Evolutionary conservation across 495 filamentous ascomycete genomes (phyloP), one percentile per base, ranked within the genome.

Genomic region (Penicillium subrubescens): DNA sequence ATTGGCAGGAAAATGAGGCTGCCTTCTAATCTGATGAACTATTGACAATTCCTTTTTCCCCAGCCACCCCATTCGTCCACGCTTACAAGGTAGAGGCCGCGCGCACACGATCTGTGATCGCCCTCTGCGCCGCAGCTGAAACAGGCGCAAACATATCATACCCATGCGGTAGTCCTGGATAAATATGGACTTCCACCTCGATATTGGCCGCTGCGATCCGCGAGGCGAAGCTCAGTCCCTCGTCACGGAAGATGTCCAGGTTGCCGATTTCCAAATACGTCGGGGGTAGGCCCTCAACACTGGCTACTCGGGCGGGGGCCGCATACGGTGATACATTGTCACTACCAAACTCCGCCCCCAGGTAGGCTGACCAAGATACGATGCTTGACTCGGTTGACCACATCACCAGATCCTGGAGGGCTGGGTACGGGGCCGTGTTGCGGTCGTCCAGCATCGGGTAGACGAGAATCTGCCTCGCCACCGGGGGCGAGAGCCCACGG

Each of bases 381-480:
- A 68, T 64, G 19, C 72, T 84, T 21, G 66, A 61, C 15, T 66
- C 59, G 10, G 58, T 62, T 2, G 64, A 72, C 80, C 79, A 85
- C n/a, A 66, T 59, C 11, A 60, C 56, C 2, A 69, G 44, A 5
- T 52, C 60, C 17, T 58, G 54, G 44, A 77, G 39, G 2, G 60
- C 50, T 3, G 67, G 48, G 19, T 63, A 54, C 0, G 65, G 54
- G 14, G 21, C 46, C 8, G 60, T 67, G 23, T 63, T 64, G 14
- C 65, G 60, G 56, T 77, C 79, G 62, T 85, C 82, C 54, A 84
- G 65, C 71, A 82, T 81, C 1, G 81, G 83, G 29, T 84, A 83
- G 55, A 81, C 74, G 21, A 84, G 75, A 21, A 83, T 73, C 67
- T 86, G 81, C 60, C 78, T 77, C 50, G 70, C 77, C 21, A 84